Base-by-base conservation (phyloP, 164 flowering plant genomes). In the Vitis rotundifolia region DNA sequence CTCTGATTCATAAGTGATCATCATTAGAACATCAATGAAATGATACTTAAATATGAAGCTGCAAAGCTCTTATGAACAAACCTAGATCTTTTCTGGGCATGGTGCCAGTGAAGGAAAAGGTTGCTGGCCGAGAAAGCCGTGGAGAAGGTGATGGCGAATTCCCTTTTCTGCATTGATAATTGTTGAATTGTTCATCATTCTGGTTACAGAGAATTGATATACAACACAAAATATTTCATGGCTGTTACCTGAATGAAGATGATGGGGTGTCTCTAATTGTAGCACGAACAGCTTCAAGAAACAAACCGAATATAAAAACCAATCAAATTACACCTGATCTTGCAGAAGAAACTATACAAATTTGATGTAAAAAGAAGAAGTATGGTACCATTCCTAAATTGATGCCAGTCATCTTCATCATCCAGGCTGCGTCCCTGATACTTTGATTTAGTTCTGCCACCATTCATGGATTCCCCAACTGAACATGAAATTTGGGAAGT, bases 381-480 rank as follows among this genome's bases (percentile, higher is more conserved):
- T 1, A 60, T 8, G n/a, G 10, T 83, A 91, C 91, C 85, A 79
- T 79, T 87, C 66, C 73, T 80, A 64, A 88, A 83, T 66, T 79
- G 85, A 79, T 82, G 81, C 87, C 90, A 85, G 37, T 88, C 88
- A 67, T 88, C 90, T 70, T 77, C 88, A 77, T 86, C 85, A 51
- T 88, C 88, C 29, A 85, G 72, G 73, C 74, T 79, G 77, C 83
- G 72, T 29, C 84, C 86, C 61, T 73, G 68, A 79, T 81, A 78
- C n/a, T 82, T 86, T 54, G 81, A 72, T 61, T 77, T 81, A 7
- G 79, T 65, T 9, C n/a, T 68, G 18, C 77, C 82, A 49, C 86
- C 87, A 69, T 70, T 67, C 82, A 85, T 74, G 59, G 91, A 85
- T 81, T 82, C 89, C 16, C 89, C 89, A 71, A 77, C 92, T 89